Evolutionary conservation across 2,329 filamentous ascomycete genomes (phyloP).

Genomic region (Uncinocarpus reesii): DNA sequence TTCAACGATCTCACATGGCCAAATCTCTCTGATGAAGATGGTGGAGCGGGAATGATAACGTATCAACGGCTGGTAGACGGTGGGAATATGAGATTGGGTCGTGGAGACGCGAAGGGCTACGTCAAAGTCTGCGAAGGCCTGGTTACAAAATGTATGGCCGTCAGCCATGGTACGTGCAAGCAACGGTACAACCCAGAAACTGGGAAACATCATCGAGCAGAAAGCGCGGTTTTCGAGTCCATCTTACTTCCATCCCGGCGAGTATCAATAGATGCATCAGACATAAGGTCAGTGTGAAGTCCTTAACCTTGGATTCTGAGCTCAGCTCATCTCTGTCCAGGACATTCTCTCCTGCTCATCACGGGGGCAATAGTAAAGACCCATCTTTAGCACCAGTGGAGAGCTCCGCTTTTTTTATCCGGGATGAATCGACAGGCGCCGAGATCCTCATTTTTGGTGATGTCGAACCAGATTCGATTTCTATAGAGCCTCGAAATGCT

Average conservation of each 20-base stretch:
- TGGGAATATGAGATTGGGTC: slow-evolving; percentile 71
- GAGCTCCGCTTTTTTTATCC: slow-evolving; percentile 88
- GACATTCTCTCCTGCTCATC: slow-evolving; percentile 23
- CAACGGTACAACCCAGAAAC: slow-evolving; percentile 48
- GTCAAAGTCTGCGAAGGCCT: slow-evolving; percentile 80
- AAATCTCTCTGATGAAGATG: slow-evolving; percentile 91
- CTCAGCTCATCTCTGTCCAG: slow-evolving; percentile 16
- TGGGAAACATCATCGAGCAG: slow-evolving; percentile 50
- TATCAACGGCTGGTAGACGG: slow-evolving; percentile 83
- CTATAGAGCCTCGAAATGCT: slow-evolving; percentile 68
- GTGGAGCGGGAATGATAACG: slow-evolving; percentile 81
- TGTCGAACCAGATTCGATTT: slow-evolving; percentile 82
- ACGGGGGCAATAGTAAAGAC: slow-evolving; percentile 9
- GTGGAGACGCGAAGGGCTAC: slow-evolving; percentile 71
- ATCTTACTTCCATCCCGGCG: slow-evolving; percentile 36
- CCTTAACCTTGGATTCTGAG: not conserved
- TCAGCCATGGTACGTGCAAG: slow-evolving; percentile 85
- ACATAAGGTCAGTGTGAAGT: slow-evolving; percentile 24
- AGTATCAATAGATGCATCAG: slow-evolving; percentile 26
- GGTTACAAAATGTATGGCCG: slow-evolving; percentile 74
- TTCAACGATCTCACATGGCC: slow-evolving; percentile 99
- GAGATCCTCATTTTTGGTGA: slow-evolving; percentile 94
- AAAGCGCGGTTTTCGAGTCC: slow-evolving; percentile 39
- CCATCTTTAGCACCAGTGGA: slow-evolving; percentile 42
- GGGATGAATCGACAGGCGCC: slow-evolving; percentile 55